A percentile compares a stretch with the other conserved stretches of the same genome.
Evolutionary conservation across 106 monocot genomes (phyloP).

Genomic region (Xerophyta viscosa): DNA sequence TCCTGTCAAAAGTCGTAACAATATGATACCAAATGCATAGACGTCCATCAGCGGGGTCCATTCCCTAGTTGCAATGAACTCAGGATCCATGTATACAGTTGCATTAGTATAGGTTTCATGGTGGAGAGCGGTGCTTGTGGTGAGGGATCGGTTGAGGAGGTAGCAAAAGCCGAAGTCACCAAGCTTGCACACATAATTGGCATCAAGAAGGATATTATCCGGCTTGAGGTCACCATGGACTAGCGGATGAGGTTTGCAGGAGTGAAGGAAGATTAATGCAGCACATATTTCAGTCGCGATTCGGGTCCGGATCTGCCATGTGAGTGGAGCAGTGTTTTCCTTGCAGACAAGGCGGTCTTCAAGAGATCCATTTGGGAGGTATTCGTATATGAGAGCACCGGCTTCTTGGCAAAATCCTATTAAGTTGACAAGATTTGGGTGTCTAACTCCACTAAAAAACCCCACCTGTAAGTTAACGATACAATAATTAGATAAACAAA

Average conservation of each 20-base stretch:
- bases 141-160: not conserved
- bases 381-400: slow-evolving; percentile 54
- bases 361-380: slow-evolving; percentile 55
- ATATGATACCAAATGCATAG: slow-evolving; percentile 23
- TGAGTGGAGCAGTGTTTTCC: slow-evolving; percentile 29
- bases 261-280: slow-evolving; percentile 32
- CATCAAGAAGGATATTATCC: slow-evolving; percentile 27
- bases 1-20: slow-evolving; percentile 25
- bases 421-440: slow-evolving; percentile 67
- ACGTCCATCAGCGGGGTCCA: slow-evolving; percentile 11
- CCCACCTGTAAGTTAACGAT: slow-evolving; percentile 28
- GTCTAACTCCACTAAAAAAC: slow-evolving; percentile 48
- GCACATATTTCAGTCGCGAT: slow-evolving; percentile 63
- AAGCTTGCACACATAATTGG: slow-evolving; percentile 23
- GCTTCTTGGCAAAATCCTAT: slow-evolving; percentile 59
- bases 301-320: slow-evolving; percentile 44
- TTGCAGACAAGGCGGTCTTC: slow-evolving; percentile 47
- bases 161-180: slow-evolving; percentile 14
- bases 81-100: slow-evolving; percentile 20
- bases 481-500: not conserved
- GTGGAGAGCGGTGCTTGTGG: slow-evolving; percentile 3
- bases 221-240: slow-evolving; percentile 34
- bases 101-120: slow-evolving; percentile 6
- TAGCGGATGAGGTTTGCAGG: slow-evolving; percentile 7
- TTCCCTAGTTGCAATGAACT: slow-evolving; percentile 17